phyloP scores from a whole-genome alignment of 192 early-diverging fungal species.

The Backusella morwellensis region DNA sequence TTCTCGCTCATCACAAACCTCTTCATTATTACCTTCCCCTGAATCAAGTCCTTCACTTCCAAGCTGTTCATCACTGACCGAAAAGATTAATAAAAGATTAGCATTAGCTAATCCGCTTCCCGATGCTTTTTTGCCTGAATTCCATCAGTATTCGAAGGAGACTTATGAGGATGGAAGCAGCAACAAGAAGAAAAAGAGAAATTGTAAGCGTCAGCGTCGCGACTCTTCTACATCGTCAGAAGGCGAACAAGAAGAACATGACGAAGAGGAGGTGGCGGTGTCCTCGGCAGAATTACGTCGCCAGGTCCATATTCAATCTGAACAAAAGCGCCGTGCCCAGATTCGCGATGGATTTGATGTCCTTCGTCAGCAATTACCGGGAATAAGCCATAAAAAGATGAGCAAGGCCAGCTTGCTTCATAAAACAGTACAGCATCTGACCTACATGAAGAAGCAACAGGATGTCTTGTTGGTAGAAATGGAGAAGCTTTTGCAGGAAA shows the following conservation, averaged over 20 bases:
- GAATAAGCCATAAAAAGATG: conserved; percentile 37
- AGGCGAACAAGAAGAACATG: not conserved
- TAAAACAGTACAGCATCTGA: conserved; percentile 37
- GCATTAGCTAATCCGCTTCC: conserved; percentile 28
- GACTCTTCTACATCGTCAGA: not conserved
- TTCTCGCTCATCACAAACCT: not conserved
- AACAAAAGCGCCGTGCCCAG: conserved; percentile 45
- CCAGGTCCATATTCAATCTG: conserved; percentile 45
- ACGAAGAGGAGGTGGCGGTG: conserved; percentile 7
- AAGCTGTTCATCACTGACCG: not conserved
- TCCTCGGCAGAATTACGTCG: conserved; percentile 37
- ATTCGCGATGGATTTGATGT: conserved; percentile 44
- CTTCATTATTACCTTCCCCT: not conserved
- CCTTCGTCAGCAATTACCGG: conserved; percentile 38
- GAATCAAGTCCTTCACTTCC: not conserved
- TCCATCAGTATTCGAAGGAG: conserved; percentile 38
- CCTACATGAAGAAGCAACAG: conserved; percentile 38
- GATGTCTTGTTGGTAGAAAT: conserved; percentile 16
- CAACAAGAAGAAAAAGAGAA: conserved; percentile 19
- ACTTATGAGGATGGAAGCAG: conserved; percentile 28
- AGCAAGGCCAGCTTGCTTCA: conserved; percentile 39
- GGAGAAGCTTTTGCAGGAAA: conserved; percentile 17
- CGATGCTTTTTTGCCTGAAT: conserved; percentile 31
- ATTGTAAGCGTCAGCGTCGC: not conserved
- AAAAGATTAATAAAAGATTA: conserved; percentile 24